Percentiles rank a stretch among this genome's conserved stretches.
Evolutionary conservation across 768 basidiomycete genomes (phyloP).

Genomic region (Hericium coralloides): DNA sequence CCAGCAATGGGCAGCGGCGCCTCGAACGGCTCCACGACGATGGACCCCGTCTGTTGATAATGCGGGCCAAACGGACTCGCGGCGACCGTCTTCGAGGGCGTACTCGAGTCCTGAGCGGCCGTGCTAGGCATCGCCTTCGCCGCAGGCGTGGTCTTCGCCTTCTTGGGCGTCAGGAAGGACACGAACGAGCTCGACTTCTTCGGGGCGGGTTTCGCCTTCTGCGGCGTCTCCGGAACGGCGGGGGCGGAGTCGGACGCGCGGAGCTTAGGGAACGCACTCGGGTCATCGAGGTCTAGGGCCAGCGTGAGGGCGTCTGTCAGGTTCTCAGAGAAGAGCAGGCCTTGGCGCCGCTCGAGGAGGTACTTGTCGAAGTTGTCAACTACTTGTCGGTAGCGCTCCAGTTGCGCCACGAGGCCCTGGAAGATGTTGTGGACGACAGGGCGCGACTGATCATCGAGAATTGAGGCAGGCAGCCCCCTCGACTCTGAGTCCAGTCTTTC

Average conservation of each 20-base stretch:
- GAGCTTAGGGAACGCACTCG: slow-evolving; percentile 16
- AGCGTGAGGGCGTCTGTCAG: slow-evolving; percentile 81
- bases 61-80: slow-evolving; percentile 80
- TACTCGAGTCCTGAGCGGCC: slow-evolving; percentile 32
- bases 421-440: slow-evolving; percentile 80
- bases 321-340: slow-evolving; percentile 86
- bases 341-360: slow-evolving; percentile 78
- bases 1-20: slow-evolving; percentile 50
- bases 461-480: slow-evolving; percentile 52
- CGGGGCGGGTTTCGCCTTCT: slow-evolving; percentile 41
- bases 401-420: slow-evolving; percentile 68
- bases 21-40: slow-evolving; percentile 62
- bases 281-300: slow-evolving; percentile 51
- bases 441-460: slow-evolving; percentile 60
- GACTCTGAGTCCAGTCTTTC: slow-evolving; percentile 51
- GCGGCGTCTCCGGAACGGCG: slow-evolving; percentile 25
- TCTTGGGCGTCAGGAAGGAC: slow-evolving; percentile 75
- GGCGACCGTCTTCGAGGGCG: slow-evolving; percentile 39
- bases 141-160: slow-evolving; percentile 36
- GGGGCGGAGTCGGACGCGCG: slow-evolving; percentile 20
- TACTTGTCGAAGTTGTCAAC: slow-evolving; percentile 80
- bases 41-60: slow-evolving; percentile 68
- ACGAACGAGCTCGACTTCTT: slow-evolving; percentile 55
- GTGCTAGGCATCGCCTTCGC: slow-evolving; percentile 20
- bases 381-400: slow-evolving; percentile 68